phyloP scores from a whole-genome alignment of 352 stramenopile species.

The Chrysophaeum taylorii region DNA sequence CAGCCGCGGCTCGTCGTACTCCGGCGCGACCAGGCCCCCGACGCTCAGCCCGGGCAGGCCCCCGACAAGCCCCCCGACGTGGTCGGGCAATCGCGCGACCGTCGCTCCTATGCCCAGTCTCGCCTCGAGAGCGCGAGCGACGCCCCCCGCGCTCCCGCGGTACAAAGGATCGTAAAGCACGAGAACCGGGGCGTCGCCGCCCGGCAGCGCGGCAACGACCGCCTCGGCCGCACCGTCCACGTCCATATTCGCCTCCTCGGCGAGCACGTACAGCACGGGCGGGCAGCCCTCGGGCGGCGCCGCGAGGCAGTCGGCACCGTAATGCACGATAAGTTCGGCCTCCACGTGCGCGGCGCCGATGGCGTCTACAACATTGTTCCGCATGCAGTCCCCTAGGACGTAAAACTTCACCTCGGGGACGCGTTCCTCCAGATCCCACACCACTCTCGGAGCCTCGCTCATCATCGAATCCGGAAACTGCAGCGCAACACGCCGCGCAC shows the following conservation, averaged over 20 bases:
- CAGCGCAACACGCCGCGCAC: neutral
- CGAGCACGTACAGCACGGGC: neutral
- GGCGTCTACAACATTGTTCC: neutral
- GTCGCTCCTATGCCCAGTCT: neutral
- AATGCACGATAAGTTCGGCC: constrained; percentile 2
- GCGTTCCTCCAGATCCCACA: neutral
- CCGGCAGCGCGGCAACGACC: neutral
- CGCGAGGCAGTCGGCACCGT: neutral
- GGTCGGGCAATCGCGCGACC: neutral
- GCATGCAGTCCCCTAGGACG: neutral
- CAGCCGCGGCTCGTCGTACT: neutral
- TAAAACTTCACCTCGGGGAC: neutral
- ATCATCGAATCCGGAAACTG: neutral
- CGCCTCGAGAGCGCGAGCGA: neutral
- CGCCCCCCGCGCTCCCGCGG: neutral
- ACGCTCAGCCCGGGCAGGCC: neutral
- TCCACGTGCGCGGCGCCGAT: constrained; percentile 7
- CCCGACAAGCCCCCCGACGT: too few relatives aligned
- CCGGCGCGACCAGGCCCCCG: neutral
- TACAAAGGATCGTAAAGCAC: neutral
- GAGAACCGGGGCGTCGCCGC: neutral
- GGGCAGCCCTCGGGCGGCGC: neutral
- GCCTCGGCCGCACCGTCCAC: neutral
- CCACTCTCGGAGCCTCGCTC: neutral
- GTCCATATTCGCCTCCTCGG: neutral